Conservation (phyloP, 2,329 filamentous ascomycete species). For the Neopestalotiopsis rosae region DNA sequence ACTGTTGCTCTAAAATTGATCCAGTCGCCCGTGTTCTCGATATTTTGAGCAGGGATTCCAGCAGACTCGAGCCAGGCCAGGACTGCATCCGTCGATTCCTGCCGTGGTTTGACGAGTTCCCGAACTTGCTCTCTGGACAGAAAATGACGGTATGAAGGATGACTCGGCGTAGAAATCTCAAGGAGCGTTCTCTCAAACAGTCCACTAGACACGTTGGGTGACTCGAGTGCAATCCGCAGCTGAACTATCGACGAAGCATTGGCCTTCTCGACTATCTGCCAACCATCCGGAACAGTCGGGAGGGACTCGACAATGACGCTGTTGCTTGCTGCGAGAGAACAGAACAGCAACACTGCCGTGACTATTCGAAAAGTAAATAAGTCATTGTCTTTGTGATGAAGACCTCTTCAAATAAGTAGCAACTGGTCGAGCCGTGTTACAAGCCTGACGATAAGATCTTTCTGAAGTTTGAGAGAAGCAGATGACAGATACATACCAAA, state of each 20-base stretch:
- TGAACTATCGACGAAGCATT: constrained; percentile 45
- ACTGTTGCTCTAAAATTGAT: constrained; percentile 62
- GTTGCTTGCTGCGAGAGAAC: constrained; percentile 16
- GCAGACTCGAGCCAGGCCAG: constrained; percentile 59
- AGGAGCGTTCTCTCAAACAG: constrained; percentile 64
- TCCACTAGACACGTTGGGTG: constrained; percentile 46
- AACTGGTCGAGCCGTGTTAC: not conserved
- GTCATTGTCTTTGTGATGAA: not conserved
- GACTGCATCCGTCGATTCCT: constrained; percentile 53
- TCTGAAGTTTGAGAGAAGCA: not conserved
- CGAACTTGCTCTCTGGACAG: constrained; percentile 63
- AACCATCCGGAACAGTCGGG: constrained; percentile 41
- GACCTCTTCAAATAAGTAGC: not conserved
- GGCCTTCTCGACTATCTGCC: constrained; percentile 41
- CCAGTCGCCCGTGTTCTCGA: constrained; percentile 55
- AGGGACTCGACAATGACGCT: constrained; percentile 43
- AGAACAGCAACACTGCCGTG: constrained; percentile 7
- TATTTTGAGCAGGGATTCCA: constrained; percentile 54
- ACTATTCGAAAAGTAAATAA: not conserved
- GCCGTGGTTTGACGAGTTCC: constrained; percentile 33
- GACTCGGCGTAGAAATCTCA: constrained; percentile 65
- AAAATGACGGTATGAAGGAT: constrained; percentile 65
- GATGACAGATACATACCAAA: not conserved
- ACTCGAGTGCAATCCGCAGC: constrained; percentile 53
- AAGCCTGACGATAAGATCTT: not conserved